These are phyloP conservation scores for Marchantia polymorpha DNA, from an alignment of 225 moss, liverwort and hornwort species.

Conservation along the genomic window DNA sequence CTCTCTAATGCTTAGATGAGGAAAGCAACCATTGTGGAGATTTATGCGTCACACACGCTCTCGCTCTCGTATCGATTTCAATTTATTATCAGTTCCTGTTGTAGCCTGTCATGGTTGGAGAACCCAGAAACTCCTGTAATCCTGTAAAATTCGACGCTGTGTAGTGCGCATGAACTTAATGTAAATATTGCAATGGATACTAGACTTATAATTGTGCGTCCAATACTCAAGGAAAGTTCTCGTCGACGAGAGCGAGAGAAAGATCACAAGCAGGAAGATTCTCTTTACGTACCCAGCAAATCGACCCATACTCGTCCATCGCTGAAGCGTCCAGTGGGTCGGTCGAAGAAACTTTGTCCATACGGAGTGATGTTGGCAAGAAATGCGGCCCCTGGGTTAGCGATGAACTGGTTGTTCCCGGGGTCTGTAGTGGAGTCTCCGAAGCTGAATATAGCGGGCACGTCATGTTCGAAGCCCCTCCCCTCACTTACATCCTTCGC, in stretches of 20 bases:
- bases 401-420: constrained; percentile 32
- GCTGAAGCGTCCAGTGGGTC: constrained; percentile 36
- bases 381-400: not conserved
- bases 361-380: constrained; percentile 34
- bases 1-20: too few relatives aligned
- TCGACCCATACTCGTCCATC: constrained; percentile 36
- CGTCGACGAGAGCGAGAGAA: not conserved
- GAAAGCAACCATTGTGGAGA: too few relatives aligned
- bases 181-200: not conserved
- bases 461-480: not conserved
- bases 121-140: too few relatives aligned
- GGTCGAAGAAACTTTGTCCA: constrained; percentile 27
- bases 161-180: too few relatives aligned
- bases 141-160: too few relatives aligned
- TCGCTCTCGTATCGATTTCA: too few relatives aligned
- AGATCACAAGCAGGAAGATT: not conserved
- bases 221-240: not conserved
- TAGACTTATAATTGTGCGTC: not conserved
- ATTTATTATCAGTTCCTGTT: too few relatives aligned
- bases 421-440: constrained; percentile 39
- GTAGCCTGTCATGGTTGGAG: too few relatives aligned
- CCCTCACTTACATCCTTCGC: too few relatives aligned
- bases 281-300: constrained; percentile 22
- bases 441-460: constrained; percentile 37
- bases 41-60: too few relatives aligned